Percentiles rank a stretch among this genome's conserved stretches.
phyloP scores from a whole-genome alignment of 768 basidiomycete genomes.

The Mycena epipterygia region DNA sequence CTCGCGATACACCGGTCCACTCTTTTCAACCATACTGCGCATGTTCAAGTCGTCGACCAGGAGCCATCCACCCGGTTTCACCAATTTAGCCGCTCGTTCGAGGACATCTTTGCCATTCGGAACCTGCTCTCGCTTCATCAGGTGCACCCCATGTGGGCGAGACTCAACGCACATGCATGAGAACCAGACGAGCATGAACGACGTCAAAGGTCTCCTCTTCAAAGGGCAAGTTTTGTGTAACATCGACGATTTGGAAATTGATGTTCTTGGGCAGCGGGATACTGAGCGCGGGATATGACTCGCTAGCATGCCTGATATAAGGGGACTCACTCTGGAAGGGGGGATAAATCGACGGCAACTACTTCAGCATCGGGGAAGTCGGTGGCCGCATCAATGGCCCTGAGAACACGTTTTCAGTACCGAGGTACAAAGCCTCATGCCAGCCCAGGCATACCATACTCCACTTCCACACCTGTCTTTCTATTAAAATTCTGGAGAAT shows the following conservation, averaged over 20 bases:
- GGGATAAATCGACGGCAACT: constrained; percentile 3
- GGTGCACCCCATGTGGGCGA: background rate
- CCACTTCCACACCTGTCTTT: constrained; percentile 13
- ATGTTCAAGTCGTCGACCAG: constrained; percentile 6
- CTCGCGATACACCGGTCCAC: background rate
- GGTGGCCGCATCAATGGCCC: constrained; percentile 17
- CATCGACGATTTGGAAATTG: constrained; percentile 1
- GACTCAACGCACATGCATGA: constrained; percentile 6
- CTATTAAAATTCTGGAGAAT: background rate
- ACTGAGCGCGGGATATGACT: background rate
- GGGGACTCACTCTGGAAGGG: background rate
- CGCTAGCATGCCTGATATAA: background rate
- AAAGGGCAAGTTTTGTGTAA: background rate
- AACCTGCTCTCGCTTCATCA: background rate
- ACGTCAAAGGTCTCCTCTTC: constrained; percentile 1
- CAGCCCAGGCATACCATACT: constrained; percentile 8
- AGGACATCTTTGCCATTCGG: background rate
- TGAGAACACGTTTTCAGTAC: background rate
- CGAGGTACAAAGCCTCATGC: background rate
- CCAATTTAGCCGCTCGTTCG: constrained; percentile 6
- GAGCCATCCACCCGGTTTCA: constrained; percentile 23
- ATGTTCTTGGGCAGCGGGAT: constrained; percentile 9
- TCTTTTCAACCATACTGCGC: background rate
- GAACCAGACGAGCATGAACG: constrained; percentile 4
- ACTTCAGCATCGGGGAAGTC: constrained; percentile 10